These are phyloP conservation scores for Viola odorata DNA, from an alignment of 345 rosid genomes.

Conservation along the genomic window DNA sequence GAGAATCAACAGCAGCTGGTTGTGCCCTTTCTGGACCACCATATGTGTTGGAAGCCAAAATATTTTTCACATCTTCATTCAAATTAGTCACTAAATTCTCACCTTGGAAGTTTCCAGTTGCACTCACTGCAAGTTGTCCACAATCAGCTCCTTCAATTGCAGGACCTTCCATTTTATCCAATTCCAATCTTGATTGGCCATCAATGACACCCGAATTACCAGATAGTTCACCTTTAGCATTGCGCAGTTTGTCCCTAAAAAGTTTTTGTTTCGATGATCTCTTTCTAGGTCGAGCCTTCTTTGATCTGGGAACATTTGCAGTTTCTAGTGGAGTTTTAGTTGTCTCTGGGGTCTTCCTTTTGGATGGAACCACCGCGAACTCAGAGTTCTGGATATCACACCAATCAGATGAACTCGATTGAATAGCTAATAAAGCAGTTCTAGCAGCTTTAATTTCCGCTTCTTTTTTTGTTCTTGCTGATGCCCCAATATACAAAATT, in stretches of 20 bases:
- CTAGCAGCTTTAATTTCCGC: slow-evolving; percentile 95
- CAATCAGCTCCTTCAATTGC: too few relatives aligned
- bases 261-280: not conserved
- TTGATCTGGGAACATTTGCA: slow-evolving; percentile 8
- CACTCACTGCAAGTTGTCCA: too few relatives aligned
- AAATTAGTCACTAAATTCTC: too few relatives aligned
- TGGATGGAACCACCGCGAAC: slow-evolving; percentile 68
- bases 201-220: not conserved
- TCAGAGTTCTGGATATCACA: slow-evolving; percentile 28
- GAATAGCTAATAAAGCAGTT: slow-evolving; percentile 77
- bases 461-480: slow-evolving; percentile 65
- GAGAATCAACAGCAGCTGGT: too few relatives aligned
- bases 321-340: slow-evolving; percentile 29
- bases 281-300: not conserved
- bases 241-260: not conserved
- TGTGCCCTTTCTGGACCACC: too few relatives aligned
- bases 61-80: too few relatives aligned
- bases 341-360: slow-evolving; percentile 48
- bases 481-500: slow-evolving; percentile 67
- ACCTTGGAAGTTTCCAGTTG: too few relatives aligned
- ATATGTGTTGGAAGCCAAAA: too few relatives aligned
- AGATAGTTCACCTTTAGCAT: not conserved
- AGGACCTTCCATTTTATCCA: too few relatives aligned
- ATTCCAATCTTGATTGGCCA: too few relatives aligned
- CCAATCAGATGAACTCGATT: slow-evolving; percentile 27